Conservation (phyloP, 1,284 basidiomycete genomes). For the Schizophyllum amplum region DNA sequence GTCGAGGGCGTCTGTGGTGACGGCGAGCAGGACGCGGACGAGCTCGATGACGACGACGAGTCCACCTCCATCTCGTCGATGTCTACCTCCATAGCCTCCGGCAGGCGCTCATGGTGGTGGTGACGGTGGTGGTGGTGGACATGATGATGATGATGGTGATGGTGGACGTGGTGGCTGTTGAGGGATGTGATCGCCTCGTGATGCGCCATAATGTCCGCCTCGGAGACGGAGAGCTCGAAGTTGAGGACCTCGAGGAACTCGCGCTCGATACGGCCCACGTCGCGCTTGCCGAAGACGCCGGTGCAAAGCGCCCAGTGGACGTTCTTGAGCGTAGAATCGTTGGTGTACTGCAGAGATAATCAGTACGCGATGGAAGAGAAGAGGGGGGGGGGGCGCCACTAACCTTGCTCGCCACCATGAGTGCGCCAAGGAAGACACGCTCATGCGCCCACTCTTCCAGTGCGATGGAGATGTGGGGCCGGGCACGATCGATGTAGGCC, state of each 20-base stretch:
- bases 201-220: constrained; percentile 5
- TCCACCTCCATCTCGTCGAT: background rate
- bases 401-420: constrained; percentile 7
- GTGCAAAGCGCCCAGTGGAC: constrained; percentile 51
- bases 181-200: constrained; percentile 2
- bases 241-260: constrained; percentile 50
- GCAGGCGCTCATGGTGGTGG: background rate
- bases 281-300: constrained; percentile 47
- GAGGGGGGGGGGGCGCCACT: background rate
- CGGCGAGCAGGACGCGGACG: background rate
- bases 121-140: background rate
- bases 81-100: background rate
- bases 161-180: background rate
- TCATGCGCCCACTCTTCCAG: constrained; percentile 10
- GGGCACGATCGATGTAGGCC: constrained; percentile 9
- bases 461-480: constrained; percentile 8
- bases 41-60: background rate
- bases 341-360: constrained; percentile 30
- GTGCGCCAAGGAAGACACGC: constrained; percentile 10
- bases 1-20: background rate
- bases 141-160: background rate
- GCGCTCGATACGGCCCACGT: constrained; percentile 50
- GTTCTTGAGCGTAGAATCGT: constrained; percentile 51
- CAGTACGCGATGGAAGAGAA: background rate
- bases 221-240: constrained; percentile 29